A percentile compares a stretch with the other conserved stretches of the same genome.
These are phyloP conservation scores for Pichia kudriavzevii DNA, from an alignment of 1,139 yeast genomes.

Conservation along the genomic window DNA sequence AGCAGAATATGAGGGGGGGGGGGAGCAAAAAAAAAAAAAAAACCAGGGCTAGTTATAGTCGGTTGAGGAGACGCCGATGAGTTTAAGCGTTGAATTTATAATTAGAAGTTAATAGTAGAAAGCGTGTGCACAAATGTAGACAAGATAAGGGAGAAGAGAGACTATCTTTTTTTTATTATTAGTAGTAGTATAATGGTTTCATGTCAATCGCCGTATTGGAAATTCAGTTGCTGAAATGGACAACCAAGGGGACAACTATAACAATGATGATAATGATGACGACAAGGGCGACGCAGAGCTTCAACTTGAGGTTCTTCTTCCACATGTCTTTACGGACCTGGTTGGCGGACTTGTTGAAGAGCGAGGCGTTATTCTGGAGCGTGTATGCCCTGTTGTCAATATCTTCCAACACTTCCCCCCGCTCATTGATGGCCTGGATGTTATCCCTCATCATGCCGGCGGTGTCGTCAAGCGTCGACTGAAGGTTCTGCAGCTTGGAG, in stretches of 20 bases:
- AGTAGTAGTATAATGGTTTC: neutral
- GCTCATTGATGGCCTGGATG: constrained; percentile 89
- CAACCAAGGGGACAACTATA: constrained; percentile 89
- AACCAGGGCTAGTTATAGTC: too few relatives aligned
- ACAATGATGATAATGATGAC: constrained; percentile 75
- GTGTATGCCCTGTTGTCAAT: constrained; percentile 93
- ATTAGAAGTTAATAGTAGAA: too few relatives aligned
- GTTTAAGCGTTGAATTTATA: too few relatives aligned
- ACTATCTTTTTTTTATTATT: too few relatives aligned
- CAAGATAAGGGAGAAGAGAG: too few relatives aligned
- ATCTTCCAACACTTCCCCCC: constrained; percentile 88
- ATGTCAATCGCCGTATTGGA: neutral
- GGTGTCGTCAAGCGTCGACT: constrained; percentile 47
- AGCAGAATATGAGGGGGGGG: too few relatives aligned
- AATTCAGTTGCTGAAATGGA: constrained; percentile 58
- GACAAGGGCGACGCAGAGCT: constrained; percentile 81
- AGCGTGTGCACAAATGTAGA: too few relatives aligned
- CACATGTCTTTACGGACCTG: constrained; percentile 98
- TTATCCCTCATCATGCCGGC: constrained; percentile 98
- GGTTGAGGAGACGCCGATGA: too few relatives aligned
- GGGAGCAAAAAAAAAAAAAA: too few relatives aligned
- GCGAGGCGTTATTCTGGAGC: constrained; percentile 88
- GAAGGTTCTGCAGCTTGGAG: constrained; percentile 24
- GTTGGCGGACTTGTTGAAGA: constrained; percentile 95
- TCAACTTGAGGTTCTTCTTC: constrained; percentile 98